phyloP scores from a whole-genome alignment of 306 rosid genomes.

The Quillaja saponaria region DNA sequence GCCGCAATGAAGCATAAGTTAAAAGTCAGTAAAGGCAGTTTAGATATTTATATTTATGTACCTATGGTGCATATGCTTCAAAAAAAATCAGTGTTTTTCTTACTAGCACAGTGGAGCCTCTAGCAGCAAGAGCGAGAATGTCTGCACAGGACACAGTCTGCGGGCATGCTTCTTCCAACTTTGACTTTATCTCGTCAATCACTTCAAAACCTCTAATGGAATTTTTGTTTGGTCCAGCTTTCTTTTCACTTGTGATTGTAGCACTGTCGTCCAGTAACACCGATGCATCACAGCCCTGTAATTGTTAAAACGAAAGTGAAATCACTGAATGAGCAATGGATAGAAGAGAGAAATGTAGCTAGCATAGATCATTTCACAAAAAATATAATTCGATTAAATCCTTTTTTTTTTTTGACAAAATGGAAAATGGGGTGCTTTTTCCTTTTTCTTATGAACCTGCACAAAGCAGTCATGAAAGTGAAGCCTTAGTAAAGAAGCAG shows the following conservation, averaged over 20 bases:
- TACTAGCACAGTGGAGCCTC: conserved; percentile 71
- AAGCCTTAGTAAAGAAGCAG: conserved; percentile 82
- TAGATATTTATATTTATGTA: too few relatives aligned
- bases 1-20: neutral
- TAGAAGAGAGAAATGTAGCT: neutral
- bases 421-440: too few relatives aligned
- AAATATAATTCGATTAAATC: too few relatives aligned
- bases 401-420: too few relatives aligned
- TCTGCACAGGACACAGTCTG: conserved; percentile 80
- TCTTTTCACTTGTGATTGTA: conserved; percentile 59
- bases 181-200: conserved; percentile 71
- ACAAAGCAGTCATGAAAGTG: conserved; percentile 86
- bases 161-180: conserved; percentile 76
- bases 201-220: conserved; percentile 75
- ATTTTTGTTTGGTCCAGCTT: conserved; percentile 66
- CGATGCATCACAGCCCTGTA: conserved; percentile 83
- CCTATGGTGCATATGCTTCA: too few relatives aligned
- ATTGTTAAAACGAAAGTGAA: neutral
- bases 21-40: neutral
- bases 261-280: conserved; percentile 62
- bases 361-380: too few relatives aligned
- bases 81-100: neutral
- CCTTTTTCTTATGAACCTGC: conserved; percentile 40
- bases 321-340: too few relatives aligned
- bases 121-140: conserved; percentile 81